Evolutionary conservation across 2,329 filamentous ascomycete species (phyloP), one percentile per base, ranked within the genome.

Genomic region (Albophoma yamanashiensis): DNA sequence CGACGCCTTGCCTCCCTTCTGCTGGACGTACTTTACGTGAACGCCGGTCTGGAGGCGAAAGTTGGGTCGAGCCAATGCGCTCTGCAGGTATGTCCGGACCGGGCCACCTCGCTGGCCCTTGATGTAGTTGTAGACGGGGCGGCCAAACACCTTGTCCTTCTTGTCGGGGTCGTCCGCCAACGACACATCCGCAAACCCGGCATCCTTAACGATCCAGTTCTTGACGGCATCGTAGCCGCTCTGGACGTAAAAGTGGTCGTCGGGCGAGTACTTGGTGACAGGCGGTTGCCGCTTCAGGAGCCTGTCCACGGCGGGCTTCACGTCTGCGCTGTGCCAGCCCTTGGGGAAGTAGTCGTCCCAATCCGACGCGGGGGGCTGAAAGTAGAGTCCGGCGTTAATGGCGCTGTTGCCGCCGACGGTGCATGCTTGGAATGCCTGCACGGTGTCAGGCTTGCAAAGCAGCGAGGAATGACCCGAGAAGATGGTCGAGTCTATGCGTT

Each of bases 361-460:
- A 62, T 83, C 80, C 1, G 76, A 78, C 1, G 77, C 75, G 0
- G 80, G 80, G 7, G 80, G 80, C 62, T 82, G 75, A 62, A 82
- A 81, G 67, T 76, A 82, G 1, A 82, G 67, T 11, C 79, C 79
- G 7, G 80, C 80, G 59, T 83, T 83, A 68, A 83, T 79, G 12
- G 80, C 79, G 55, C 76, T 79, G 60, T 75, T 77, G 11, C 80
- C 80, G 6, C 80, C 80, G 17, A 82, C 71, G 0, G 78, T 77
- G 66, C 81, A 84, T 36, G 76, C 81, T 31, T 77, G 73, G 62
- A 74, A 81, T 12, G 74, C 75, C 40, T 74, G 74, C 17, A 78
- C 69, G 4, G 74, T 65, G 9, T 74, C 72, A 2, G 50, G 25
- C 25, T 73, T 62, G 62, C 80, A 82, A 2, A 74, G 66, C 27